Base-by-base conservation (phyloP, 2,329 filamentous ascomycete genomes). In the Diaporthe helianthi region DNA sequence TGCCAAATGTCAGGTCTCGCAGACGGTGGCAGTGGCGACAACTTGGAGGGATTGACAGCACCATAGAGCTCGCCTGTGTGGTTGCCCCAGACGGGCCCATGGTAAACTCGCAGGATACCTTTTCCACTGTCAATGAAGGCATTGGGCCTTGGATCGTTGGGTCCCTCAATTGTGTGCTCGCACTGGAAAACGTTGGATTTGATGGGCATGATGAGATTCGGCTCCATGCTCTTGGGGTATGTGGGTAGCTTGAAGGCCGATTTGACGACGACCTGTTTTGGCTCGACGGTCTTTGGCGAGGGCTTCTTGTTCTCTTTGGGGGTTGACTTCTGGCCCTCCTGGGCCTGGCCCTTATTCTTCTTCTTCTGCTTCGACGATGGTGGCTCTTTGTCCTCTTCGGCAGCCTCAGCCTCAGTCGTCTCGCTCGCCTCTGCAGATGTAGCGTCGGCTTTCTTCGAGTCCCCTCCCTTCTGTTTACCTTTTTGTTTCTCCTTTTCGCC, bases 101-200 rank as follows among this genome's bases (percentile, higher is more conserved):
- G 84, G 71, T 89, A 89, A 31, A 89, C 83, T 17, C 86, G 84
- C 61, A 87, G 80, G 24, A 87, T 76, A 38, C 86, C 84, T 71
- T 83, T 81, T 54, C 81, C 79, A n/a, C 79, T 75, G 73, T 90
- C 87, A 73, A 84, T 85, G 74, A 86, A 90, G 51, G 87, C 86
- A 73, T 90, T 90, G 15, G 87, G 88, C 2, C 81, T 80, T 10
- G 87, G 87, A 71, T 89, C 87, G 52, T 83, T 78, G 4, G 80
- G 78, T 1, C 77, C 79, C 72, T 89, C 86, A 24, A 89, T 77
- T 2, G 86, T 81, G 71, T 88, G 84, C 74, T 90, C 87, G 1
- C 87, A 81, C 65, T 87, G 82, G 41, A 89, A 75, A 22, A 87
- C 81, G 58, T 85, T 80, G 31, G 84, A 80, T 31, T 81, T 80